Evolutionary conservation across 306 rosid genomes (phyloP), one percentile per base, ranked within the genome.

Genomic region (Vicia sativa): DNA sequence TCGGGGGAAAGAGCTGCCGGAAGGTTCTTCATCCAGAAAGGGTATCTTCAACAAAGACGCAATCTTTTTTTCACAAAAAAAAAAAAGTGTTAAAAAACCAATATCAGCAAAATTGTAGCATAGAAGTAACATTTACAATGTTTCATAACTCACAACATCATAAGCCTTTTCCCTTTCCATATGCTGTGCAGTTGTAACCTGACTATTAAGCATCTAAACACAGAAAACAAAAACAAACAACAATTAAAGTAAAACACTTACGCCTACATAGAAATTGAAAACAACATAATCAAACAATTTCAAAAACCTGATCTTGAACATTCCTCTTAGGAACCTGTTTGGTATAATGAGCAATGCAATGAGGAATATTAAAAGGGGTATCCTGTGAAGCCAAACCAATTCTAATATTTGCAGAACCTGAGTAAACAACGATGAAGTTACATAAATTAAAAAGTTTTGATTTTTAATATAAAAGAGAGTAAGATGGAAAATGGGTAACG

Each of bases 361-460:
- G 97, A 60, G 97, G 96, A 81, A 90, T 50, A 45, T 79, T 82
- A 10, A 82, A 83, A 73, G 99, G 96, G 60, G 55, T 74, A 34
- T 93, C 96, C 74, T 93, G 95, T 21, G 96, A 88, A 76, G 97
- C 97, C 62, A 90, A 77, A 21, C 97, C 99, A 56, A 90, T 85
- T 86, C 97, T 85, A 67, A 93, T 67, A 76, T 80, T 86, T 72
- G 89, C 87, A 74, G 97, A 93, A 72, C 97, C 99, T 90, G 78
- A 56, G 54, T 3, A 35, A 61, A 61, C 12, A 61, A 21, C 15
- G 59, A 34, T 58, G 48, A 76, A 76, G 75, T 66, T 76, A 6
- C 23, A 48, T 61, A 29, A 18, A 71, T 65, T 38, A 79, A 39
- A 7, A 7, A 56, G 37, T 14, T 9, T 28, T 50, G 73, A 59